Percentiles rank a stretch among this genome's conserved stretches.
These are phyloP conservation scores for Erigeron canadensis DNA, from an alignment of 129 eudicot species.

Conservation along the genomic window DNA sequence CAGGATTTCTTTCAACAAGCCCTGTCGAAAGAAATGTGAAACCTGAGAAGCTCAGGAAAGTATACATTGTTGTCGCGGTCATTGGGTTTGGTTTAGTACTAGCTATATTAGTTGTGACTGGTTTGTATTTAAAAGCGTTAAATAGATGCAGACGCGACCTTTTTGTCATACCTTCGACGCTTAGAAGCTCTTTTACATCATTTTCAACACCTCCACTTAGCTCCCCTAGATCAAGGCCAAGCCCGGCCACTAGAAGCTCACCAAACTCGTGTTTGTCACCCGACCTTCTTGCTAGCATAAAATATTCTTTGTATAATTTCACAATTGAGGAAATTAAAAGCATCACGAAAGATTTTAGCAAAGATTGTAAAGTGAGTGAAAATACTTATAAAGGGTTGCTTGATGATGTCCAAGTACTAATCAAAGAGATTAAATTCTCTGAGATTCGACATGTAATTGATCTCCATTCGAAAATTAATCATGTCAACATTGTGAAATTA, in stretches of 20 bases:
- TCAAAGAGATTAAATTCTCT: conserved; percentile 53
- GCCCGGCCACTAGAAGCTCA: conserved; percentile 52
- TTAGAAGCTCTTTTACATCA: conserved; percentile 48
- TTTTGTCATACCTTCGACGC: conserved; percentile 31
- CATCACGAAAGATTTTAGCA: conserved; percentile 48
- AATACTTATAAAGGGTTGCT: conserved; percentile 47
- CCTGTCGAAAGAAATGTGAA: conserved; percentile 35
- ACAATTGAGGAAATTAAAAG: conserved; percentile 52
- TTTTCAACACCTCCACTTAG: conserved; percentile 49
- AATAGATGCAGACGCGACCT: conserved; percentile 42
- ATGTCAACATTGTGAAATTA: conserved; percentile 62
- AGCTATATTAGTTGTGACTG: conserved; percentile 38
- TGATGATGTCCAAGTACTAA: conserved; percentile 50
- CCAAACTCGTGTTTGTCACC: conserved; percentile 79
- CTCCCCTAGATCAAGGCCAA: conserved; percentile 44
- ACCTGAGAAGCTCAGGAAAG: conserved; percentile 30
- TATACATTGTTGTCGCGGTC: conserved; percentile 46
- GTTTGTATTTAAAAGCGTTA: conserved; percentile 50
- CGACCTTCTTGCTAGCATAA: conserved; percentile 60
- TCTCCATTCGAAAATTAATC: conserved; percentile 66
- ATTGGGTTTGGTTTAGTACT: conserved; percentile 41
- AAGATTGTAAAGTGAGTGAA: conserved; percentile 33
- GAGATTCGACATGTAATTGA: conserved; percentile 61
- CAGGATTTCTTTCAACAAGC: conserved; percentile 51
- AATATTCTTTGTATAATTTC: conserved; percentile 56